Base-by-base conservation (phyloP, 352 stramenopile species). In the Globisporangium cylindrosporum region DNA sequence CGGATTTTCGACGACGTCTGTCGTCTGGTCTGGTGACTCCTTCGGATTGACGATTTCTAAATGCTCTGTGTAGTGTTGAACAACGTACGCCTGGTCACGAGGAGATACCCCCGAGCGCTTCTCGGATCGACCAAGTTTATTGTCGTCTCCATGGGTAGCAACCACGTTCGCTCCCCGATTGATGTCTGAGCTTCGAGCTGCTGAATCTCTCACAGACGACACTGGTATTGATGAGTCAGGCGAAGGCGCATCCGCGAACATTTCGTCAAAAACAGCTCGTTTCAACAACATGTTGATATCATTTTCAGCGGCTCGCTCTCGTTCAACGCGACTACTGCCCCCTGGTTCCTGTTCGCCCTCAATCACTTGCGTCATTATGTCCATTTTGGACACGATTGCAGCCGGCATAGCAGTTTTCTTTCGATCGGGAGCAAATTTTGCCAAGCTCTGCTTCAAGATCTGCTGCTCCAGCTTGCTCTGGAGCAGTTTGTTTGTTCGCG, bases 381-480 rank as follows among this genome's bases (percentile, higher is more conserved):
- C 10, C 12, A 68, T 10, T 34, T 34, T 53, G n/a, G 54, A 34
- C 9, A 49, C 63, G 8, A 62, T 53, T 4, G 57, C 67, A 22
- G 54, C 41, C 15, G 53, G 32, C 9, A 48, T 41, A 36, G 25
- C n/a, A 15, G 66, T 71, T n/a, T 69, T 66, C 25, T 74, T 66
- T 27, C 72, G 67, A 22, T 84, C 73, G 9, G 57, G 69, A 2
- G 75, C 43, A 8, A 76, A 61, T 59, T 72, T 78, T 3, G 57
- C 65, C 5, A 79, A 65, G n/a, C 74, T 78, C 56, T 89, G 75
- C 58, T 89, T 88, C 15, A 92, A 25, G 65, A 92, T 90, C 59
- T 90, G 84, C 46, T 91, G 76, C 68, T 91, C 80, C 6, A 92
- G 66, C 53, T 84, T 88, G 1, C 66, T 61, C 55, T 84, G 85